These are phyloP conservation scores for Globisporangium mamillatum DNA, from an alignment of 352 stramenopile genomes.

Conservation along the genomic window DNA sequence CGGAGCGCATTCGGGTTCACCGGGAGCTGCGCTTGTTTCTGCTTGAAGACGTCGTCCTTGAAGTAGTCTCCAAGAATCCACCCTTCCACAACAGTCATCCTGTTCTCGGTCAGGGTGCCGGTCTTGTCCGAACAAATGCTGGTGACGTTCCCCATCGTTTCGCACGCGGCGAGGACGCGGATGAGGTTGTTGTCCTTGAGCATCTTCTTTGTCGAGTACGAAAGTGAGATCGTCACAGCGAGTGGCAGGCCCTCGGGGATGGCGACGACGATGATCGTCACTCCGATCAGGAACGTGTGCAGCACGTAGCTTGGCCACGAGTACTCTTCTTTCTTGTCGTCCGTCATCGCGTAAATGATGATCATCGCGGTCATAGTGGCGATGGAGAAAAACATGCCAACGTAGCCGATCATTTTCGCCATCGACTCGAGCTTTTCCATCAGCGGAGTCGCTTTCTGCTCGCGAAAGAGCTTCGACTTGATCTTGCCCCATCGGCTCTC, in stretches of 20 bases:
- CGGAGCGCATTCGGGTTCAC: slow-evolving; percentile 38
- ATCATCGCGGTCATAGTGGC: slow-evolving; percentile 86
- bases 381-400: slow-evolving; percentile 83
- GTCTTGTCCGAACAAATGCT: slow-evolving; percentile 98
- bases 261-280: slow-evolving; percentile 94
- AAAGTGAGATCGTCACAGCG: slow-evolving; percentile 93
- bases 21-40: slow-evolving; percentile 27
- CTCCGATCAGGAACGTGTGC: slow-evolving; percentile 93
- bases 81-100: slow-evolving; percentile 96
- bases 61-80: slow-evolving; percentile 76
- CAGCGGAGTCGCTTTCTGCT: slow-evolving; percentile 88
- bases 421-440: slow-evolving; percentile 92
- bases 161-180: slow-evolving; percentile 95
- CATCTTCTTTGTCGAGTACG: slow-evolving; percentile 97
- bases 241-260: slow-evolving; percentile 94
- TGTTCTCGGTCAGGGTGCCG: slow-evolving; percentile 96
- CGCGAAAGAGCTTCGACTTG: slow-evolving; percentile 86
- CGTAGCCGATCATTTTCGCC: slow-evolving; percentile 88
- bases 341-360: slow-evolving; percentile 71
- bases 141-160: slow-evolving; percentile 98
- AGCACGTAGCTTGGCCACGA: slow-evolving; percentile 85
- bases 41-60: slow-evolving; percentile 41
- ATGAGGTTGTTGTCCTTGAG: slow-evolving; percentile 98
- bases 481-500: slow-evolving; percentile 90
- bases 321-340: slow-evolving; percentile 55